These are phyloP conservation scores for Colletotrichum salicis DNA, from an alignment of 2,329 filamentous ascomycete species.

Conservation along the genomic window DNA sequence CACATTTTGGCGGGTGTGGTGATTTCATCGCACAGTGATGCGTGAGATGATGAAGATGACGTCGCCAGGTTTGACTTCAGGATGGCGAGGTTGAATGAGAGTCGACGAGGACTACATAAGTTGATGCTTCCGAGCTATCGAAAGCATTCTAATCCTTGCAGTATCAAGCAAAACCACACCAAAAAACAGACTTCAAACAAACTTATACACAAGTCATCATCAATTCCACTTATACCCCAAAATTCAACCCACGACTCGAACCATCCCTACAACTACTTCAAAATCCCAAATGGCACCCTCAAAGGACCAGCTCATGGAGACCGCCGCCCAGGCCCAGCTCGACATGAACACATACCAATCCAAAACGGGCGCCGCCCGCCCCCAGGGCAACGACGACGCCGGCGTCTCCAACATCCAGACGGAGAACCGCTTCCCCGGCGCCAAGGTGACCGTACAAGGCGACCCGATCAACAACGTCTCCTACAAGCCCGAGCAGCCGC, in stretches of 20 bases:
- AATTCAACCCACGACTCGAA: too few relatives aligned
- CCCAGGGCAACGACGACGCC: slow-evolving; percentile 51
- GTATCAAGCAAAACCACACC: background rate
- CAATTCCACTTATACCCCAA: background rate
- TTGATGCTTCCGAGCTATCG: background rate
- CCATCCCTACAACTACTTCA: background rate
- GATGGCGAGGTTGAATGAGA: slow-evolving; percentile 17
- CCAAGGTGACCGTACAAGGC: slow-evolving; percentile 51
- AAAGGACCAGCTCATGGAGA: slow-evolving; percentile 52
- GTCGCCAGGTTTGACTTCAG: slow-evolving; percentile 20
- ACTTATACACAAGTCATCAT: background rate
- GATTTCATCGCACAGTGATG: slow-evolving; percentile 29
- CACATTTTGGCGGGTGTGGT: slow-evolving; percentile 35
- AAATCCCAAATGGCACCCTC: slow-evolving; percentile 40
- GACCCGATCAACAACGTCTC: slow-evolving; percentile 57
- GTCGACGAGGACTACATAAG: slow-evolving; percentile 25
- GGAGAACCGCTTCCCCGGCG: slow-evolving; percentile 56
- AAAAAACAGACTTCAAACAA: background rate
- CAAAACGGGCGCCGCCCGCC: slow-evolving; percentile 56
- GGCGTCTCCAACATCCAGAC: slow-evolving; percentile 52
- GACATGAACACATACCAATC: slow-evolving; percentile 60
- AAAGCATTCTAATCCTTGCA: background rate
- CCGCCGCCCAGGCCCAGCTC: slow-evolving; percentile 57
- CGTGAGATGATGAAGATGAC: slow-evolving; percentile 33
- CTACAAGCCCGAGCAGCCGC: slow-evolving; percentile 51